Base-by-base conservation (phyloP, 1,284 basidiomycete species). In the Cryptococcus sp. region DNA sequence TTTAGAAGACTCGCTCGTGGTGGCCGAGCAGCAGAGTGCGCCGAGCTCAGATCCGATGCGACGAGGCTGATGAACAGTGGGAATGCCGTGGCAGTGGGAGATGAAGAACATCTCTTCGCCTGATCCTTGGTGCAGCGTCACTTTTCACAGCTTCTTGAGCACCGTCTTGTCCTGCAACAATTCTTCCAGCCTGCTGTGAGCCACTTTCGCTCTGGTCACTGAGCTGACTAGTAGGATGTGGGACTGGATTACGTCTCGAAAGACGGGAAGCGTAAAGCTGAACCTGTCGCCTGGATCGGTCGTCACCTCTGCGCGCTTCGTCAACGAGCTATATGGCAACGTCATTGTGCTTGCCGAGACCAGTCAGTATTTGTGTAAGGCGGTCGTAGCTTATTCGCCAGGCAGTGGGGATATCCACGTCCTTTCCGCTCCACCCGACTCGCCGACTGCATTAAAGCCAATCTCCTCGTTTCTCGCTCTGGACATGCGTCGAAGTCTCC, bases 11-110 rank as follows among this genome's bases (percentile, higher is more conserved):
- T 62, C 63, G 14, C 38, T 65, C 16, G 58, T 64, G 5, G 45
- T 67, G 9, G 58, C 63, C 4, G 65, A 65, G 45, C 63, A 65
- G 45, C 65, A 67, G 45, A 53, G 64, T 63, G 41, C 50, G 63
- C 16, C 23, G 14, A 16, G 4, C 24, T 12, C 3, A 9, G 4
- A 5, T n/a, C 12, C 39, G 12, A 24, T 24, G 24, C 10, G 22
- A 28, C 25, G 11, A 22, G 24, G 38, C 37, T 49, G 43, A 48
- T 49, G 1, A 46, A 3, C 35, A 62, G 65, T 61, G 5, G 65
- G 63, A 4, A 43, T 67, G 26, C 65, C 65, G 2, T 67, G 65
- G 65, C 56, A 61, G 39, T 67, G 63, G 63, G 23, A 28, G 2
- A 59, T 67, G 51, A 62, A 62, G 36, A 55, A 65, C 42, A 65